Conservation (phyloP, 148 eudicot species). For the Drosera capensis region DNA sequence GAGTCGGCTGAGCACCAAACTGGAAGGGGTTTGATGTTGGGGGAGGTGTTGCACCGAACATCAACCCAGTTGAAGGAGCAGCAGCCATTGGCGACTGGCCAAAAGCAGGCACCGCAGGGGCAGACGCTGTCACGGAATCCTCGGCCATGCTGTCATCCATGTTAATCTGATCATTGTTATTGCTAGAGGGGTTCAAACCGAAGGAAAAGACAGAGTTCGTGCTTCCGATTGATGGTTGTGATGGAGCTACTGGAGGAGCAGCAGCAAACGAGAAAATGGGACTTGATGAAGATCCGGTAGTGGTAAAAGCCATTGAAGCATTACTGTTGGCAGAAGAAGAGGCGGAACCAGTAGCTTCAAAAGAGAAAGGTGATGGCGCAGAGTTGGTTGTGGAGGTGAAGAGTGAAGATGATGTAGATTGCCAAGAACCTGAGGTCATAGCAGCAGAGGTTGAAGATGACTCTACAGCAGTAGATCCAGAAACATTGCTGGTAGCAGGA, state of each 20-base stretch:
- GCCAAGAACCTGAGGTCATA: constrained; percentile 15
- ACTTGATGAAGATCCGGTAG: constrained; percentile 19
- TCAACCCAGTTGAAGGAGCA: constrained; percentile 24
- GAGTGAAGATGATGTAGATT: constrained; percentile 18
- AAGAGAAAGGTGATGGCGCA: constrained; percentile 19
- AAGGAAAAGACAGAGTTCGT: constrained; percentile 18
- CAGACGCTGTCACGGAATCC: constrained; percentile 46
- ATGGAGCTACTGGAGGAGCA: no score
- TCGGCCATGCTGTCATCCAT: constrained; percentile 91
- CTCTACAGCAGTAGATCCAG: constrained; percentile 16
- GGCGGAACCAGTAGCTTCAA: constrained; percentile 34
- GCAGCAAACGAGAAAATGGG: constrained; percentile 30
- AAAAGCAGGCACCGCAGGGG: constrained; percentile 28
- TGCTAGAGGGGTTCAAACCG: constrained; percentile 18
- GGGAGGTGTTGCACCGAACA: constrained; percentile 29
- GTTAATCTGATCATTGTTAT: constrained; percentile 40
- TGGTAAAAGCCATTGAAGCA: constrained; percentile 27
- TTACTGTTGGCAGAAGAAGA: constrained; percentile 18
- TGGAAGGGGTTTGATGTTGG: constrained; percentile 34
- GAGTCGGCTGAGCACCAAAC: no score
- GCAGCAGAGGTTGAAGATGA: constrained; percentile 14
- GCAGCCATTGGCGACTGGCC: constrained; percentile 25
- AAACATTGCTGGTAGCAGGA: no score
- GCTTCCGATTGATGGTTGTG: constrained; percentile 26
- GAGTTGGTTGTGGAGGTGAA: constrained; percentile 14